Conservation (phyloP, 371 early-diverging fungal genomes). For the Lichtheimia ornata region DNA sequence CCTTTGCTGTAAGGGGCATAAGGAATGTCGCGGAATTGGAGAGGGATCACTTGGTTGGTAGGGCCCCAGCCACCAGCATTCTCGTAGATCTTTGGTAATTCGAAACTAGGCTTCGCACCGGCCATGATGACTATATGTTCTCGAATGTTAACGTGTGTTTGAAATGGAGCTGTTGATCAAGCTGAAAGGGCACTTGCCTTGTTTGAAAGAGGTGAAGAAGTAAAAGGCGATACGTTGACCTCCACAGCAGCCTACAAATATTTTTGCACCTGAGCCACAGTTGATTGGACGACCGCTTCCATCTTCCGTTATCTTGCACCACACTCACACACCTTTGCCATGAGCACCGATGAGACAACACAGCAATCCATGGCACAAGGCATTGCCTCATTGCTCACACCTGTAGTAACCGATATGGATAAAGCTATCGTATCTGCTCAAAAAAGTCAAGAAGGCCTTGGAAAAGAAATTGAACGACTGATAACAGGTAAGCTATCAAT, state of each 20-base stretch:
- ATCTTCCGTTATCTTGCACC: too few relatives aligned
- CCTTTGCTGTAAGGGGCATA: slow-evolving; percentile 95
- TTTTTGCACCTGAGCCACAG: too few relatives aligned
- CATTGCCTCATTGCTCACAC: slow-evolving; percentile 45
- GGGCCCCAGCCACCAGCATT: slow-evolving; percentile 84
- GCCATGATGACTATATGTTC: slow-evolving; percentile 9
- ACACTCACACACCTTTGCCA: too few relatives aligned
- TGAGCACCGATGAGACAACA: too few relatives aligned
- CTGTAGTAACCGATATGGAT: slow-evolving; percentile 56
- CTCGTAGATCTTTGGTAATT: slow-evolving; percentile 71
- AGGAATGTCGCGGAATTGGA: slow-evolving; percentile 84
- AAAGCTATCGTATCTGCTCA: slow-evolving; percentile 51
- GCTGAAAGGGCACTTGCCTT: too few relatives aligned
- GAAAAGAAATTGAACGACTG: slow-evolving; percentile 60
- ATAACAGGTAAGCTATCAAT: slow-evolving; percentile 42
- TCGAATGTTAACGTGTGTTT: background rate
- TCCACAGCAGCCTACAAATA: too few relatives aligned
- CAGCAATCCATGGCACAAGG: slow-evolving; percentile 27
- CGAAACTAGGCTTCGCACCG: slow-evolving; percentile 52
- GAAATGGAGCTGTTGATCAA: too few relatives aligned
- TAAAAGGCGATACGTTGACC: too few relatives aligned
- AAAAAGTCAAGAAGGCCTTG: slow-evolving; percentile 54
- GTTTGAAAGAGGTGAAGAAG: too few relatives aligned
- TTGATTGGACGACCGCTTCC: too few relatives aligned
- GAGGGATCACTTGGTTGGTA: slow-evolving; percentile 48